Base-by-base conservation (phyloP, 164 flowering plant genomes). In the Aristolochia fimbriata region DNA sequence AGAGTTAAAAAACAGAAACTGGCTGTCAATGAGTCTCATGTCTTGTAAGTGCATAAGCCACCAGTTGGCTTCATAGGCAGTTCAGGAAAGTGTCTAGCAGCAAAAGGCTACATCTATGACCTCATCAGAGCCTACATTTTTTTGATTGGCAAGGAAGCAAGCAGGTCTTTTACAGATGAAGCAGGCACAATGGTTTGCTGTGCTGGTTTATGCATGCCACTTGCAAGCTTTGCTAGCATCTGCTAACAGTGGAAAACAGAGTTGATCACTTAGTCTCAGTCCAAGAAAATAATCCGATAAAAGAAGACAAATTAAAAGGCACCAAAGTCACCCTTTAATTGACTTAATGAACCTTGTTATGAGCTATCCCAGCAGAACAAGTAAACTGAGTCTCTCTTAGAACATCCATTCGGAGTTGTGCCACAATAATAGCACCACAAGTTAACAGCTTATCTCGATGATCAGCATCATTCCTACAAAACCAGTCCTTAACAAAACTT, bases 291-390 rank as follows among this genome's bases (percentile, higher is more conserved):
- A 37, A 58, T 24, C 2, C 30, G 5, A 5, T 27, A 27, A 27
- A 5, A 27, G 3, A 21, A 61, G 25, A n/a, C 46, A 17, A 45
- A 49, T 24, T 11, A 23, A 31, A 17, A 52, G 16, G 17, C 53
- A 43, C 10, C n/a, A 30, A 24, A 25, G 20, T 30, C 45, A 16
- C 30, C 17, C 51, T n/a, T 61, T 24, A n/a, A 25, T 17, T n/a
- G 47, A n/a, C 16, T 56, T 11, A 21, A 1, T 11, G 10, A 10
- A 87, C 98, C 93, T 93, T 93, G 64, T 93, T 90, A 75, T 90
- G 99, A 66, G 99, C 97, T 65, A 93, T 80, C 51, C 99, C 99
- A 3, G 99, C 97, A 71, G 99, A 93, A 76, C 99, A 93, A 55
- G 99, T 87, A 68, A 93, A 93, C 53, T 79, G 76, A 24, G 97